Base-by-base conservation (phyloP, 2,329 filamentous ascomycete genomes). In the Trichophyton verrucosum region DNA sequence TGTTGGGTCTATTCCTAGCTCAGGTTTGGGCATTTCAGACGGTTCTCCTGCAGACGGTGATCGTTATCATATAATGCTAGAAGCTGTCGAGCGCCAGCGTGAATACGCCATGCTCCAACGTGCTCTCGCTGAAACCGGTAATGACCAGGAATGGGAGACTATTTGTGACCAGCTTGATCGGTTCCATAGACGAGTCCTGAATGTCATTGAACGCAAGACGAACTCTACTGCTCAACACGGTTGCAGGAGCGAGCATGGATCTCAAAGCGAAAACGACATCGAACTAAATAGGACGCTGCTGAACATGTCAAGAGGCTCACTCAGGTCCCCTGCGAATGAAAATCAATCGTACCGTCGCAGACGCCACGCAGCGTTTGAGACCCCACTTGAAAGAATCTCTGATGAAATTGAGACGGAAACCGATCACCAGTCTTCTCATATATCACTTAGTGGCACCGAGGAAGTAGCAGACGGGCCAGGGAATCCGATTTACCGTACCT, bases 141-240 rank as follows among this genome's bases (percentile, higher is more conserved):
- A 64, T 6, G 59, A 64, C n/a, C 59, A 62, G 40, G 63, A 62
- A 30, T 61, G 62, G 62, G 63, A 62, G 15, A 47, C 58, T 30
- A 62, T 64, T n/a, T 61, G 60, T n/a, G 57, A 49, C 22, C 62
- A 64, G 47, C 62, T 63, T 2, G 63, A 64, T 20, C 22, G 33
- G 9, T 62, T 63, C 60, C 46, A 61, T n/a, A 6, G 58, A 13
- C 59, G 63, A 24, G 60, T 64, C 0, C 24, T 64, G 11, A 62
- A 64, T 56, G 51, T 58, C 22, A 63, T 63, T 20, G 58, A 64
- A 17, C 42, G 62, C 11, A 63, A 61, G 22, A 60, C 55, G 4
- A 64, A 47, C 38, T 58, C 47, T 3, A 63, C 57, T 11, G 60
- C 58, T 46, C 63, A 64, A 20, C 60, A 61, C 38, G 44, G 63